phyloP scores from a whole-genome alignment of 768 basidiomycete species.

The Lentinula guzmanii region DNA sequence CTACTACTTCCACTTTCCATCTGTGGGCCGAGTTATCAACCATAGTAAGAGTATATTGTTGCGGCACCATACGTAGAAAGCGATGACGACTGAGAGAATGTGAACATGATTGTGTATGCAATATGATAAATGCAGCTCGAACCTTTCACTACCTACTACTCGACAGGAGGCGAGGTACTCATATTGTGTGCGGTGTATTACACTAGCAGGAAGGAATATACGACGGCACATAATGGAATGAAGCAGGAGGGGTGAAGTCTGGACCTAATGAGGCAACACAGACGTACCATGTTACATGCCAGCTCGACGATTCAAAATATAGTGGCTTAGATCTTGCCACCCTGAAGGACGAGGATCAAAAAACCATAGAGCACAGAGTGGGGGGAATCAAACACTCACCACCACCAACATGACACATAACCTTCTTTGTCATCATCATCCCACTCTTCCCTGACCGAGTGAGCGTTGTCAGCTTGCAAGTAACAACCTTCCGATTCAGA shows the following conservation, averaged over 20 bases:
- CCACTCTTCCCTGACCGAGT: constrained; percentile 47
- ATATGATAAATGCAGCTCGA: not conserved
- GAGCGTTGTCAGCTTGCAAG: constrained; percentile 75
- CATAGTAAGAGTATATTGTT: not conserved
- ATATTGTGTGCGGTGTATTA: not conserved
- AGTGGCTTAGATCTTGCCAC: constrained; percentile 76
- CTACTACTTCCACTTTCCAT: too few species aligned
- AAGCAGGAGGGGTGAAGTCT: not conserved
- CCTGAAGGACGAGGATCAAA: constrained; percentile 31
- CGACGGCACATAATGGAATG: not conserved
- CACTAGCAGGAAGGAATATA: not conserved
- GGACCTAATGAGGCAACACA: not conserved
- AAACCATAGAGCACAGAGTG: not conserved
- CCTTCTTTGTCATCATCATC: constrained; percentile 67
- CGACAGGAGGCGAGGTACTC: not conserved
- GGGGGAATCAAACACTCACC: constrained; percentile 38
- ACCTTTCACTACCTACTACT: not conserved
- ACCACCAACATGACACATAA: constrained; percentile 88
- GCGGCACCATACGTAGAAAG: not conserved
- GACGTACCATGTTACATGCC: constrained; percentile 39
- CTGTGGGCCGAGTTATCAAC: not conserved
- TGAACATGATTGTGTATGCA: not conserved
- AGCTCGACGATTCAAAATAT: constrained; percentile 71
- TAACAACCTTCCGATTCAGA: constrained; percentile 68
- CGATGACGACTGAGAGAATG: not conserved